These are phyloP conservation scores for Suillus sp. DNA, from an alignment of 768 basidiomycete genomes.

Conservation along the genomic window DNA sequence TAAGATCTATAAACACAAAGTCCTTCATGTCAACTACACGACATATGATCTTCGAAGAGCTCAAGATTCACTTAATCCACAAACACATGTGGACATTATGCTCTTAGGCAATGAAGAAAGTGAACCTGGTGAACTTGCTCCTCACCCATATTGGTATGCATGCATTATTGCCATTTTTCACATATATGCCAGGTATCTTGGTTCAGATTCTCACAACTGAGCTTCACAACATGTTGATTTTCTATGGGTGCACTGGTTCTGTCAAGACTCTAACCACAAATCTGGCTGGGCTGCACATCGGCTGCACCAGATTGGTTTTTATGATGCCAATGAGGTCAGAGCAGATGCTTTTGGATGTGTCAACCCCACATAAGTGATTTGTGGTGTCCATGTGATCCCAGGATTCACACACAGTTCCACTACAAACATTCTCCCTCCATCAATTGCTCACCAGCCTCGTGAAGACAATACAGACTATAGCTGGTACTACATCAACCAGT, in stretches of 20 bases:
- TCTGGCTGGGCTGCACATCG: constrained; percentile 30
- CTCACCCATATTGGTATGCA: constrained; percentile 42
- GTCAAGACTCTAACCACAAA: constrained; percentile 25
- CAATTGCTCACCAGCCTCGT: constrained; percentile 7
- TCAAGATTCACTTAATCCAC: constrained; percentile 32
- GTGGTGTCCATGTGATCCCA: constrained; percentile 44
- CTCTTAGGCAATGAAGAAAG: constrained; percentile 27
- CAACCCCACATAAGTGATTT: constrained; percentile 43
- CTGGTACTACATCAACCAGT: constrained; percentile 37
- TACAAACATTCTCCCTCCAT: too few relatives aligned
- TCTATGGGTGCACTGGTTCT: constrained; percentile 45
- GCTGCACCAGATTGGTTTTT: constrained; percentile 43
- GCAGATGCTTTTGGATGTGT: constrained; percentile 49
- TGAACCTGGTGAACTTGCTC: neutral
- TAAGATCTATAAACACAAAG: constrained; percentile 36
- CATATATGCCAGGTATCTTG: constrained; percentile 6
- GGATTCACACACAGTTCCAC: too few relatives aligned
- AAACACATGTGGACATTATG: constrained; percentile 39
- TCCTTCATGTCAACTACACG: constrained; percentile 34
- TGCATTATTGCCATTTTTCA: constrained; percentile 39
- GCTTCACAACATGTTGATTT: constrained; percentile 35
- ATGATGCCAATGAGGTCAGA: constrained; percentile 17
- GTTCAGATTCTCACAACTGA: constrained; percentile 23
- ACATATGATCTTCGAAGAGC: constrained; percentile 30
- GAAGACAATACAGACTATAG: constrained; percentile 33